These are phyloP conservation scores for Globisporangium irregulare DNA, from an alignment of 352 stramenopile genomes.

Conservation along the genomic window DNA sequence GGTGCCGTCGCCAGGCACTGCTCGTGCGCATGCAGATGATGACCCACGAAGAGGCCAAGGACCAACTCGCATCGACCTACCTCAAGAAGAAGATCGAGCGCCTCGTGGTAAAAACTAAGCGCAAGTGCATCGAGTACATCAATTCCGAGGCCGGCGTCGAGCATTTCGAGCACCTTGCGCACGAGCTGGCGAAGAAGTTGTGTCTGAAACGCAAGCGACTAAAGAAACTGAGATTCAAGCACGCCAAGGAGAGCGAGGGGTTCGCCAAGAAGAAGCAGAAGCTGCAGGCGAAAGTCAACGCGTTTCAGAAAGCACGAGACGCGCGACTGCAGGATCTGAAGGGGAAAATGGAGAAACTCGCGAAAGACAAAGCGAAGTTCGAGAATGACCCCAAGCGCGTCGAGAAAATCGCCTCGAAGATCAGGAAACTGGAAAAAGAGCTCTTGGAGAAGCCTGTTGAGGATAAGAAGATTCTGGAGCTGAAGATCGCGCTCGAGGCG, in stretches of 20 bases:
- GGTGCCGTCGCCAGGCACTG: slow-evolving; percentile 42
- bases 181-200: slow-evolving; percentile 26
- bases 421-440: slow-evolving; percentile 31
- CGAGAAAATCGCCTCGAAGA: slow-evolving; percentile 31
- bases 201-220: slow-evolving; percentile 34
- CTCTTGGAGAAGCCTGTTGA: slow-evolving; percentile 27
- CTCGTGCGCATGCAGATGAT: slow-evolving; percentile 62
- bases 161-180: slow-evolving; percentile 48
- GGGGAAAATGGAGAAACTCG: slow-evolving; percentile 26
- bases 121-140: slow-evolving; percentile 60
- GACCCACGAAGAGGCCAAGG: slow-evolving; percentile 58
- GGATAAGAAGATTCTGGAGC: slow-evolving; percentile 42
- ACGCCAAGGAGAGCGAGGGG: slow-evolving; percentile 24
- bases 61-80: slow-evolving; percentile 59
- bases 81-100: slow-evolving; percentile 46
- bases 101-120: slow-evolving; percentile 44
- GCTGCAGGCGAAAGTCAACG: slow-evolving; percentile 34
- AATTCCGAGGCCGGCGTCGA: slow-evolving; percentile 46
- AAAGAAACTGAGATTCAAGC: slow-evolving; percentile 33
- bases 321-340: slow-evolving; percentile 26
- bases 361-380: slow-evolving; percentile 23
- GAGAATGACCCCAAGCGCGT: slow-evolving; percentile 23
- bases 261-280: slow-evolving; percentile 32
- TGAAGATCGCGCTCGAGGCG: slow-evolving; percentile 39
- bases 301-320: slow-evolving; percentile 36